Evolutionary conservation across 1,284 basidiomycete species (phyloP), one percentile per base, ranked within the genome.

Genomic region (Cutaneotrichosporon cyanovorans): DNA sequence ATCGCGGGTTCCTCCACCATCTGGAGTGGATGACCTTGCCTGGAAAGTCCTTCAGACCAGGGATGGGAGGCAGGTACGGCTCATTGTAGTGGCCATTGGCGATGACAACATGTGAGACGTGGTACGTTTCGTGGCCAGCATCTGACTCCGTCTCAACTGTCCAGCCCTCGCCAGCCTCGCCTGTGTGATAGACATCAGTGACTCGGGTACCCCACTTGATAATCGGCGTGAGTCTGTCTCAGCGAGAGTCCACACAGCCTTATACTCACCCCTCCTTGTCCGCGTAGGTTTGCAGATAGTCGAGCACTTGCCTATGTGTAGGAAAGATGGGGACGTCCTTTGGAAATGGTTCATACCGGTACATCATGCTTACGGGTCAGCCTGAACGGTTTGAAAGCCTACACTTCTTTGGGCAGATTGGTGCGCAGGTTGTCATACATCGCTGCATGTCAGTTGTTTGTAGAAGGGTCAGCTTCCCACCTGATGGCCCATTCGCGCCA

Each of bases 61-160:
- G 58, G 0, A 75, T 65, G 5, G 47, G 52, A 0, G 77, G 76
- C 11, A 78, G 66, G 48, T 63, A 74, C 0, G 74, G 73, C 42
- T 73, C 70, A 23, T 63, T 66, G 55, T 77, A 78, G 50, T 77
- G 72, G 0, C 77, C 77, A 42, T 73, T 74, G 0, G 73, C 68
- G 15, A 75, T 25, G 19, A 54, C 40, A 21, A 54, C 37, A 35
- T 54, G 52, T 7, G 46, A 48, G 6, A 41, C 46, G 8, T 10
- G 22, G 12, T 7, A 28, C 25, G 25, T 28, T 7, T 7, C 25
- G 7, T 7, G 8, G 25, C 25, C 25, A 7, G 25, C 25, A 12
- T 28, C 25, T 12, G 25, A 28, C 37, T 42, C 48, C 10, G 35
- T 50, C 47, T 50, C 51, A 11, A 58, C 43, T 5, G 54, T 51